Base-by-base conservation (phyloP, 2,329 filamentous ascomycete species). In the Leptosphaerulina australis region DNA sequence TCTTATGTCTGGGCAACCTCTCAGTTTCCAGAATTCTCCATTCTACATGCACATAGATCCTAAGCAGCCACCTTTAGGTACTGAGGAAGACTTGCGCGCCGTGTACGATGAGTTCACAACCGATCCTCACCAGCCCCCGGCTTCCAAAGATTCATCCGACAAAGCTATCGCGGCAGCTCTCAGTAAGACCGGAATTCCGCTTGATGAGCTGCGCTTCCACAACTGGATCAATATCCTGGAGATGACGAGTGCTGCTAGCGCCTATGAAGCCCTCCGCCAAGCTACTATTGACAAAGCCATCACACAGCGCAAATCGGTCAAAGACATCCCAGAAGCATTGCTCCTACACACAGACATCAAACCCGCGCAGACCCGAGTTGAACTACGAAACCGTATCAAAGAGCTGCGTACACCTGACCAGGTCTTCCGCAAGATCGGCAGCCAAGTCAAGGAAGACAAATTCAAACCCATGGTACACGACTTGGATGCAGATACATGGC, bases 161-260 rank as follows among this genome's bases (percentile, higher is more conserved):
- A 38, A 54, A 12, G 22, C 41, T 14, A 26, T 14, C 5, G n/a
- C 37, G 9, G 35, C 53, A 15, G 49, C 55, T 8, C 33, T 66
- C n/a, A 70, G 65, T 29, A 31, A 68, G 2, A 75, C 74, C 1
- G 74, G 75, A 11, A 70, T 79, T 22, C 68, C 76, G 0, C 60
- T 80, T 11, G 74, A 73, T 29, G 69, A 75, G 17, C 64, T 81
- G 11, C 74, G 79, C 28, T 82, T 77, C 62, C 70, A 74, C 50
- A 80, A 80, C 50, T 82, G 80, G 80, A 68, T 73, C 37, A 66
- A 66, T 6, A 68, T 81, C 36, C 76, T 78, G 43, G 72, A 77
- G 39, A 65, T 81, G 41, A 70, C 81, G 52, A 63, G 60, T 17
- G 60, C 72, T 12, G 75, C 75, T 8, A 66, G 73, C 43, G 37